Evolutionary conservation across 2,329 filamentous ascomycete genomes (phyloP).

Genomic region (Trichoderma gracile): DNA sequence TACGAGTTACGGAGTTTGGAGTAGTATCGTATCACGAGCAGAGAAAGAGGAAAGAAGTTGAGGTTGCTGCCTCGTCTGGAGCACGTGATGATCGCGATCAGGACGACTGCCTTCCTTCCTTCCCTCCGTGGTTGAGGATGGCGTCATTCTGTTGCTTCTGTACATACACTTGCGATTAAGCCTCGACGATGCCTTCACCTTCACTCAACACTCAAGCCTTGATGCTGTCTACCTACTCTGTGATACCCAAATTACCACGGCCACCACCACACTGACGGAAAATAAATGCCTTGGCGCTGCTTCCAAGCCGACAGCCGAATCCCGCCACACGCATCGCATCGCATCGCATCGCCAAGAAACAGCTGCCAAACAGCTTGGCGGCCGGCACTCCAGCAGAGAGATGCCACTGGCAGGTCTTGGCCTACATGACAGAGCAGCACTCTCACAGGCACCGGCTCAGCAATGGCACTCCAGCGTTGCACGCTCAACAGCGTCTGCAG

Average conservation of each 20-base stretch:
- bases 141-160: not conserved
- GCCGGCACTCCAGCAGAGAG: not conserved
- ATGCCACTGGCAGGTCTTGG: slow-evolving; percentile 2
- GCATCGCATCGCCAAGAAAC: slow-evolving; percentile 10
- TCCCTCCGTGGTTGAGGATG: not conserved
- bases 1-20: too few species aligned
- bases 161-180: too few species aligned
- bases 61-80: not conserved
- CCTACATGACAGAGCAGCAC: not conserved
- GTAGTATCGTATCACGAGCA: too few species aligned
- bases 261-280: not conserved
- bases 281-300: slow-evolving; percentile 11
- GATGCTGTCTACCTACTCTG: not conserved
- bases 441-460: too few species aligned
- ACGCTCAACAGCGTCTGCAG: slow-evolving; percentile 7
- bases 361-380: not conserved
- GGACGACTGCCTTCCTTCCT: not conserved
- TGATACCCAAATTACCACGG: not conserved
- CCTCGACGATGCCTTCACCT: not conserved
- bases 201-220: not conserved
- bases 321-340: not conserved
- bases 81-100: slow-evolving; percentile 9
- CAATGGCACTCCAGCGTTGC: not conserved
- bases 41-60: not conserved
- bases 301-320: slow-evolving; percentile 17